Conservation (phyloP, 2,329 filamentous ascomycete species). For the Cryphonectria parasitica region DNA sequence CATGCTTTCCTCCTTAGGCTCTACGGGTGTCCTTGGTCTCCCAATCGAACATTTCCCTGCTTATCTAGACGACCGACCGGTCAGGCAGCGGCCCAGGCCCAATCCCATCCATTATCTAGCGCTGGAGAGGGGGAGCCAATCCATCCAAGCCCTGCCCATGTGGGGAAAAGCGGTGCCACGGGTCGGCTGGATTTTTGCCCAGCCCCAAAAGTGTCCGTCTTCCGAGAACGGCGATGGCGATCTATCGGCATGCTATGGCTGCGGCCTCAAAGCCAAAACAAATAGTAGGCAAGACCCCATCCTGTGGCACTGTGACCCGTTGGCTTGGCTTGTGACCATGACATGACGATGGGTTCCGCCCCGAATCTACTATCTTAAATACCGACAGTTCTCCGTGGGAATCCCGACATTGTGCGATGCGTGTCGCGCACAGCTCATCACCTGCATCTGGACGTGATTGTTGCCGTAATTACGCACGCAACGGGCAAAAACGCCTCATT, state of each 20-base stretch:
- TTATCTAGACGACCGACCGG: background rate
- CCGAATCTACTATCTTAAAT: background rate
- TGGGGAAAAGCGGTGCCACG: background rate
- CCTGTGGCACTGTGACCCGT: background rate
- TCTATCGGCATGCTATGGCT: background rate
- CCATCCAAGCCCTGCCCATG: background rate
- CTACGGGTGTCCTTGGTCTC: background rate
- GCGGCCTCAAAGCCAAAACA: background rate
- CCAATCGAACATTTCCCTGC: slow-evolving; percentile 1
- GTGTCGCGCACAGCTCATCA: background rate
- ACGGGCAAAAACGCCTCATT: background rate
- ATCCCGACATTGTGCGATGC: background rate
- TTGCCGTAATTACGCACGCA: background rate
- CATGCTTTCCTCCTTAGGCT: background rate
- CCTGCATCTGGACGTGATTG: background rate
- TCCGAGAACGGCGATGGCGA: slow-evolving; percentile 11
- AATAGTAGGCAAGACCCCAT: background rate
- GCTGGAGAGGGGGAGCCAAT: background rate
- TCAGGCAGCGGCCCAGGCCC: background rate
- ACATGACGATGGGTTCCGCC: background rate
- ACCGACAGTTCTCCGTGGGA: slow-evolving; percentile 7
- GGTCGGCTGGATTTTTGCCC: background rate
- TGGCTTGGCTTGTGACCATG: background rate
- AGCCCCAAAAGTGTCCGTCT: background rate
- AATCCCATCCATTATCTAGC: background rate